phyloP scores from a whole-genome alignment of 441 rosid species.

The Bruguiera hainesii region DNA sequence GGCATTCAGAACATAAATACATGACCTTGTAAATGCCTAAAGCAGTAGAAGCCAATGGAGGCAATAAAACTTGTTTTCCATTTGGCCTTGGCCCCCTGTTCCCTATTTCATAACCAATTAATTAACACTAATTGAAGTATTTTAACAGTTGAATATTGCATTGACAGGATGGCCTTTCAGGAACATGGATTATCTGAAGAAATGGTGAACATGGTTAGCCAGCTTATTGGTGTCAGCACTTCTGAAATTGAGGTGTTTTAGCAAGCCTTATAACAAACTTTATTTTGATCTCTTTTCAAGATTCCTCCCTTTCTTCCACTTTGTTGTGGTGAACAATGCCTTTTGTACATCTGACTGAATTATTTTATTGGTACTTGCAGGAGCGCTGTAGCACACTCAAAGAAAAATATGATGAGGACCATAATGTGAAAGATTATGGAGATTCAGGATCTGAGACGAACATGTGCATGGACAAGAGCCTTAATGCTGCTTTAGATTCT shows the following conservation, averaged over 20 bases:
- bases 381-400: conserved; percentile 54
- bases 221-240: conserved; percentile 45
- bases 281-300: conserved; percentile 12
- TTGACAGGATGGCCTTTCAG: conserved; percentile 60
- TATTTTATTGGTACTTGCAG: conserved; percentile 42
- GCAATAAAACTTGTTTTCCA: conserved; percentile 4
- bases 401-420: conserved; percentile 42
- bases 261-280: conserved; percentile 6
- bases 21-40: conserved; percentile 1
- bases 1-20: not conserved
- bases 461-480: conserved; percentile 55
- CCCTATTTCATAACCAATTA: not conserved
- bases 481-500: conserved; percentile 57
- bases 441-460: conserved; percentile 37
- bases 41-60: not conserved
- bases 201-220: conserved; percentile 44
- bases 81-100: not conserved
- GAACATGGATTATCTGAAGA: conserved; percentile 60
- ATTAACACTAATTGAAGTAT: conserved; percentile 8
- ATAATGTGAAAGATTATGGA: conserved; percentile 32
- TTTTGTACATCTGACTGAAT: conserved; percentile 12
- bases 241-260: conserved; percentile 56
- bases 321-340: conserved; percentile 9
- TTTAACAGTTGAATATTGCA: conserved; percentile 12
- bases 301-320: conserved; percentile 8